These are phyloP conservation scores for Prunus padus DNA, from an alignment of 306 rosid species.

Conservation along the genomic window DNA sequence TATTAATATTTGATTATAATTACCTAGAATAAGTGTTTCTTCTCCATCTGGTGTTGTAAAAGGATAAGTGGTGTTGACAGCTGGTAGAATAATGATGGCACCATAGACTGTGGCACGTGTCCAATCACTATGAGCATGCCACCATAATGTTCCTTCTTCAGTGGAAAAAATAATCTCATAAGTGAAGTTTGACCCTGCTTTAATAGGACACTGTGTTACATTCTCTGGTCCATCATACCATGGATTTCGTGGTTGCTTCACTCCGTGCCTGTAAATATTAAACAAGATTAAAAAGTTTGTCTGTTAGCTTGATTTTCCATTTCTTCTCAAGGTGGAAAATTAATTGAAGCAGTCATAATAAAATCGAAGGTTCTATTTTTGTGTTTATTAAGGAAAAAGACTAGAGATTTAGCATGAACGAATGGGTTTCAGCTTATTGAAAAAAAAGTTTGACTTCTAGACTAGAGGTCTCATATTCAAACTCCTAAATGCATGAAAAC, in stretches of 20 bases:
- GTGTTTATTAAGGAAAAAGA: no score
- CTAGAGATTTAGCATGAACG: no score
- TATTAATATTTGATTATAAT: background rate
- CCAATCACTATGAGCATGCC: constrained; percentile 52
- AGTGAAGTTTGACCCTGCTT: constrained; percentile 24
- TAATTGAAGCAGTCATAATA: no score
- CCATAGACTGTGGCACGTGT: constrained; percentile 41
- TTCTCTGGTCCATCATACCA: constrained; percentile 46
- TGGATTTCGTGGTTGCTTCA: constrained; percentile 21
- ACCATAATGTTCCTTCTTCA: constrained; percentile 48
- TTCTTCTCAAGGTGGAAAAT: no score
- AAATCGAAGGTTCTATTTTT: no score
- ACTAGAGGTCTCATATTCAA: no score
- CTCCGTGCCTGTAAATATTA: constrained; percentile 19
- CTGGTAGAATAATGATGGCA: constrained; percentile 28
- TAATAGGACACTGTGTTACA: constrained; percentile 39
- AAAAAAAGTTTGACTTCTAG: no score
- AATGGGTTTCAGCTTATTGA: background rate
- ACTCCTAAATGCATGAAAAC: no score
- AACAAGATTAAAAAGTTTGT: background rate
- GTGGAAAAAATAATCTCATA: constrained; percentile 30
- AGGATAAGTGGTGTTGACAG: constrained; percentile 1
- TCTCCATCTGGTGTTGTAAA: constrained; percentile 25
- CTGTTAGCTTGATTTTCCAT: no score
- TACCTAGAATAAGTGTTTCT: constrained; percentile 23